These are phyloP conservation scores for Plantago major DNA, from an alignment of 257 asterid species.

Conservation along the genomic window DNA sequence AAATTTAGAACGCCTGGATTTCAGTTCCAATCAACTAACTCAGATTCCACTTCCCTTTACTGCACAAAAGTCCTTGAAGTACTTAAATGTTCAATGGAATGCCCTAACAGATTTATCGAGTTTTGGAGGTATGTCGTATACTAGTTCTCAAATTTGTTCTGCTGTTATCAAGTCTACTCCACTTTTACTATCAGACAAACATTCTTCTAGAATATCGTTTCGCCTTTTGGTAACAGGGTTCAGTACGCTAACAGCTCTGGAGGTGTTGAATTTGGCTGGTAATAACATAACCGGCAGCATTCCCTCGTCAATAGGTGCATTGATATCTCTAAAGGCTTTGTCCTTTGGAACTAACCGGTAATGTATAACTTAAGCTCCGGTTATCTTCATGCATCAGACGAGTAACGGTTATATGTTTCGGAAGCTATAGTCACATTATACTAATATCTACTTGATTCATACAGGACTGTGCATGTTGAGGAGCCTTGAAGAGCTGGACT, in stretches of 20 bases:
- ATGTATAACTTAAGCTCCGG: background rate
- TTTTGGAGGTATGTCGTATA: conserved; percentile 11
- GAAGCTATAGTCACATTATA: too few relatives aligned
- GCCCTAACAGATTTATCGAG: background rate
- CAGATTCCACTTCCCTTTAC: conserved; percentile 18
- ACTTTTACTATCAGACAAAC: too few relatives aligned
- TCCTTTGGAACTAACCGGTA: conserved; percentile 1
- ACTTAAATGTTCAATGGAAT: background rate
- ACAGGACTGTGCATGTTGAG: conserved; percentile 29
- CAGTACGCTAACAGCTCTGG: conserved; percentile 9
- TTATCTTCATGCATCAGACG: too few relatives aligned
- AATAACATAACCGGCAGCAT: conserved; percentile 11
- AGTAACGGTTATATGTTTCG: too few relatives aligned
- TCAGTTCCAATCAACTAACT: conserved; percentile 1
- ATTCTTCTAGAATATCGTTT: background rate
- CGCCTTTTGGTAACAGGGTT: conserved; percentile 11
- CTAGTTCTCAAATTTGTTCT: background rate
- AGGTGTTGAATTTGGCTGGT: conserved; percentile 13
- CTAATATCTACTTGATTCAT: too few relatives aligned
- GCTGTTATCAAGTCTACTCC: background rate
- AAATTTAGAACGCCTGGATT: conserved; percentile 19
- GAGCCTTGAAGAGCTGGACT: conserved; percentile 27
- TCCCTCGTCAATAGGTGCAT: conserved; percentile 15
- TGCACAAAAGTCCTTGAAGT: conserved; percentile 7
- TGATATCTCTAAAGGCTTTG: conserved; percentile 23